phyloP scores from a whole-genome alignment of 139 green algal genomes.

The Parachlorella kessleri region DNA sequence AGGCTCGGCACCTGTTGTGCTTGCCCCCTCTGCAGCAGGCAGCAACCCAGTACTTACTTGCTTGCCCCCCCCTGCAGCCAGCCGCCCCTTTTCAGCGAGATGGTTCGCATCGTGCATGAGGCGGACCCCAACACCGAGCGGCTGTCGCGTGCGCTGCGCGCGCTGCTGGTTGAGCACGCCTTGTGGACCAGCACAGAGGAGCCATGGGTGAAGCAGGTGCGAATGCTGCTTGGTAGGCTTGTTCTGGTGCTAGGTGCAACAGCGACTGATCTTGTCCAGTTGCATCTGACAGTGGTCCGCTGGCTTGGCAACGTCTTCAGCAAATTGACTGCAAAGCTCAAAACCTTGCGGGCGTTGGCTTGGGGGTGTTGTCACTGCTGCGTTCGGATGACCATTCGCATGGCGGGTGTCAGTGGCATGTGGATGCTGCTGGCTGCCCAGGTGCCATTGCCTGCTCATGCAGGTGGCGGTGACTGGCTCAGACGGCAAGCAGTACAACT shows the following conservation, averaged over 20 bases:
- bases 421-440: not conserved
- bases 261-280: too few species aligned
- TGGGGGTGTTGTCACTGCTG: too few species aligned
- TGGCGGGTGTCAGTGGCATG: not conserved
- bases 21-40: too few species aligned
- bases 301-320: too few species aligned
- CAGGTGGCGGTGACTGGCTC: slow-evolving; percentile 36
- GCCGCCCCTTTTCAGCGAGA: slow-evolving; percentile 82
- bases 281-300: too few species aligned
- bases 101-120: slow-evolving; percentile 56
- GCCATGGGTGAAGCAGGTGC: slow-evolving; percentile 13
- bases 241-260: too few species aligned
- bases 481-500: slow-evolving; percentile 34
- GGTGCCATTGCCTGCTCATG: too few species aligned
- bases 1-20: too few species aligned
- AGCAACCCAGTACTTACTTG: too few species aligned
- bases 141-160: slow-evolving; percentile 55
- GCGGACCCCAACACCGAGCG: slow-evolving; percentile 36
- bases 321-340: too few species aligned
- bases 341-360: too few species aligned
- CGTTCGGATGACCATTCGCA: not conserved
- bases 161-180: slow-evolving; percentile 71
- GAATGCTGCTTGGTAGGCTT: not conserved
- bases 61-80: slow-evolving; percentile 68
- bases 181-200: slow-evolving; percentile 69